Percentiles rank a stretch among this genome's conserved stretches.
Evolutionary conservation across 352 stramenopile genomes (phyloP).

Genomic region (Pythium brachiatum): DNA sequence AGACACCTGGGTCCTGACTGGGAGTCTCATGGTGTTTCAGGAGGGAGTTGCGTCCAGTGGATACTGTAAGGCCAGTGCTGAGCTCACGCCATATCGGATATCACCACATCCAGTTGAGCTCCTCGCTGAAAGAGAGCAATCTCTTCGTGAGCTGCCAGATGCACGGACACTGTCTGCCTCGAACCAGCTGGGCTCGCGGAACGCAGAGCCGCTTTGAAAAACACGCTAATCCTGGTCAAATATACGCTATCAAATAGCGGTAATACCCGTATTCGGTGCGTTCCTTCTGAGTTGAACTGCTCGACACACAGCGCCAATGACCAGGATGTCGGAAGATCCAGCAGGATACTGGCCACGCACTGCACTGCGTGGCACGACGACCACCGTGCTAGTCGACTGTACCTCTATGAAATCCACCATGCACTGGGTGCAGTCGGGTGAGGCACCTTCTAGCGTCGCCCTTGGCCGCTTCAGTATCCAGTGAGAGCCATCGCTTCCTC

Average conservation of each 20-base stretch:
- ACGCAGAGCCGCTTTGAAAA: background rate
- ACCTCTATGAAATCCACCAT: background rate
- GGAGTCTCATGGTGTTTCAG: no score
- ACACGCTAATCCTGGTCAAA: background rate
- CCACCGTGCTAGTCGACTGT: no score
- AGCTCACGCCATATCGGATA: no score
- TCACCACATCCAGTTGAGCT: background rate
- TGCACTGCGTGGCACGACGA: no score
- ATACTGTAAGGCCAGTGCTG: no score
- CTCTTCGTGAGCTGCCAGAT: background rate
- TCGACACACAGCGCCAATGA: background rate
- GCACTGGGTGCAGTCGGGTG: background rate
- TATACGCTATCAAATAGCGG: background rate
- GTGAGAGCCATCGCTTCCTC: conserved; percentile 20
- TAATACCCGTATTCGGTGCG: background rate
- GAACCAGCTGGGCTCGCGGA: background rate
- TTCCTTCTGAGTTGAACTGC: background rate
- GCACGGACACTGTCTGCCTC: background rate
- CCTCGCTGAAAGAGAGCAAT: background rate
- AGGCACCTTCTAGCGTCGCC: no score
- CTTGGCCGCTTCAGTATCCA: conserved; percentile 14
- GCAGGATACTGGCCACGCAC: no score
- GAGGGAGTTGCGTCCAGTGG: no score
- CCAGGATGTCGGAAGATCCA: background rate
- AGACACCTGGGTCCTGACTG: no score